phyloP scores from a whole-genome alignment of 331 rosid genomes.

The Acacia concinna region DNA sequence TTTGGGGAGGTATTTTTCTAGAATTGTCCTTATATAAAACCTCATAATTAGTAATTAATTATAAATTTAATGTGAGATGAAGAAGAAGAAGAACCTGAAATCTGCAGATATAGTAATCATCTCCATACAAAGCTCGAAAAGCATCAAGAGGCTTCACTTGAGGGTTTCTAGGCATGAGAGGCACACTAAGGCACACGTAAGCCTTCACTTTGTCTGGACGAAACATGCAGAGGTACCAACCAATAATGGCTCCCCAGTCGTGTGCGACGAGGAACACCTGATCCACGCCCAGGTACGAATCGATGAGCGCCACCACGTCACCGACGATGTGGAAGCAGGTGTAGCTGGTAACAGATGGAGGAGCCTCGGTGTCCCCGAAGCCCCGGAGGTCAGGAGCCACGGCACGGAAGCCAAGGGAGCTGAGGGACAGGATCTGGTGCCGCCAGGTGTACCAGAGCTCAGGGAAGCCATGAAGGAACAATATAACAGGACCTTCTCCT shows the following conservation, averaged over 20 bases:
- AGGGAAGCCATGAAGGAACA: slow-evolving; percentile 1
- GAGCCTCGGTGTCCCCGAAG: background rate
- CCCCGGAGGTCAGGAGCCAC: background rate
- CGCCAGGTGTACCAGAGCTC: background rate
- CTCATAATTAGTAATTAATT: too few species aligned
- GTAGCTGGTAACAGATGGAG: background rate
- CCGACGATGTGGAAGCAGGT: background rate
- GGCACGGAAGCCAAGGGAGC: background rate
- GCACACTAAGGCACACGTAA: background rate
- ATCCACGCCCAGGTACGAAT: background rate
- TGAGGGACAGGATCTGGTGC: background rate
- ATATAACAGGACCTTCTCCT: background rate
- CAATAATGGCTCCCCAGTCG: background rate
- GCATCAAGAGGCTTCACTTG: background rate
- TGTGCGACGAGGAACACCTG: background rate
- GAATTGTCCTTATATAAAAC: too few species aligned
- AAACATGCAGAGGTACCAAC: background rate
- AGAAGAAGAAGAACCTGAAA: slow-evolving; percentile 26
- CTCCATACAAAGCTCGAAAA: slow-evolving; percentile 24
- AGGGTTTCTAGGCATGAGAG: slow-evolving; percentile 23
- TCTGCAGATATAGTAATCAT: slow-evolving; percentile 41
- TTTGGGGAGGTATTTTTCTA: too few species aligned
- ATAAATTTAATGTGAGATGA: too few species aligned
- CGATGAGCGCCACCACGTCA: background rate
- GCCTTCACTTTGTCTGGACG: background rate